Conservation (phyloP, 1,284 basidiomycete species). For the Fistulina hepatica region DNA sequence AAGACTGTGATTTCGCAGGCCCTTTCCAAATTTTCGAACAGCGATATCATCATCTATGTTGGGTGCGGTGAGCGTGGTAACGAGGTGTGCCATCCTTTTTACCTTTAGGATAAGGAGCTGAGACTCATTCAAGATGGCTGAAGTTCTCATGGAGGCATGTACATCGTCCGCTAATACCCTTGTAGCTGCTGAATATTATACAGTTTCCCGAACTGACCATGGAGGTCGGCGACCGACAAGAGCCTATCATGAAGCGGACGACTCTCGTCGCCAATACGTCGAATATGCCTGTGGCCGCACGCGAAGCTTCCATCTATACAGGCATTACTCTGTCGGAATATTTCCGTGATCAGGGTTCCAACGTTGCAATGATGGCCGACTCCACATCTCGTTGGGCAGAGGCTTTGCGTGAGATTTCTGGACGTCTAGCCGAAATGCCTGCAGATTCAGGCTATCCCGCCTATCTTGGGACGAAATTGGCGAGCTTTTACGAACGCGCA, state of each 20-base stretch:
- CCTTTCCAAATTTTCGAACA: constrained; percentile 98
- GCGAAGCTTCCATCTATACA: constrained; percentile 99
- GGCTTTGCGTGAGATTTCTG: constrained; percentile 97
- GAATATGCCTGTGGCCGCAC: constrained; percentile 99
- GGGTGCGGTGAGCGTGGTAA: constrained; percentile 94
- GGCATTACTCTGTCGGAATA: constrained; percentile 99
- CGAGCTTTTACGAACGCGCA: constrained; percentile 98
- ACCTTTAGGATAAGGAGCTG: neutral
- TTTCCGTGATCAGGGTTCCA: constrained; percentile 97
- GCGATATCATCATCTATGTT: constrained; percentile 98
- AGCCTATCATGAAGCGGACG: constrained; percentile 99
- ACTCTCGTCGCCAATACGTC: constrained; percentile 99
- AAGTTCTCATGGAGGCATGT: constrained; percentile 86
- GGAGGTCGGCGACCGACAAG: constrained; percentile 84
- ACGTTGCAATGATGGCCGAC: constrained; percentile 99
- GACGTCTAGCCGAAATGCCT: constrained; percentile 99
- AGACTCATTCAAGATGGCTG: constrained; percentile 71
- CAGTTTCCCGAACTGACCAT: constrained; percentile 95
- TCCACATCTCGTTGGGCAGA: constrained; percentile 99
- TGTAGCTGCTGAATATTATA: constrained; percentile 7
- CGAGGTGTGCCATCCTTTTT: constrained; percentile 39
- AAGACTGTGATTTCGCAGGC: constrained; percentile 98
- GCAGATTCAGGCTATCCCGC: constrained; percentile 99
- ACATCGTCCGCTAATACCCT: neutral
- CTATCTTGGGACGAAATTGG: constrained; percentile 92